Percentiles rank a stretch among this genome's conserved stretches.
These are phyloP conservation scores for Epichloe sibirici DNA, from an alignment of 2,329 filamentous ascomycete species.

Conservation along the genomic window DNA sequence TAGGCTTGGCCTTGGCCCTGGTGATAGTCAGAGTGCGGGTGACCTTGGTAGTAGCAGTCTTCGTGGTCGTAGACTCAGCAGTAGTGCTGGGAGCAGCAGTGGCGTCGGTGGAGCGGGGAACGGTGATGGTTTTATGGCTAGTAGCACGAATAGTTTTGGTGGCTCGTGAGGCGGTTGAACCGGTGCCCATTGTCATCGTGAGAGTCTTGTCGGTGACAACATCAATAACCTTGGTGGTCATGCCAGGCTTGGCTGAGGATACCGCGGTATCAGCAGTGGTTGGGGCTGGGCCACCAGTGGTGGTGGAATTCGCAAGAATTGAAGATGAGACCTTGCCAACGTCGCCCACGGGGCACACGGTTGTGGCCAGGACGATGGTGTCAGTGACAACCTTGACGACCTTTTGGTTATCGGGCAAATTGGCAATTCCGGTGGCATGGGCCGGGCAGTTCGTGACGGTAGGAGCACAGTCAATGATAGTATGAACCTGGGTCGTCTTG, in stretches of 20 bases:
- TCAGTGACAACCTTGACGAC: constrained; percentile 24
- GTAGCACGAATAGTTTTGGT: constrained; percentile 32
- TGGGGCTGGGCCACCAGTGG: constrained; percentile 6
- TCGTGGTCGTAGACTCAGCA: constrained; percentile 24
- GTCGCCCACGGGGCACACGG: constrained; percentile 33
- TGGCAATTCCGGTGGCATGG: constrained; percentile 19
- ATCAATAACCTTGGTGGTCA: constrained; percentile 16
- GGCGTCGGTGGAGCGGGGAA: constrained; percentile 13
- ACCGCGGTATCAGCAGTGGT: constrained; percentile 12
- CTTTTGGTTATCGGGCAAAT: constrained; percentile 24
- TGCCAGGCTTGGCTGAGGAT: constrained; percentile 8
- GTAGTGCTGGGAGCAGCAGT: constrained; percentile 7
- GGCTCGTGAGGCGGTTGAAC: constrained; percentile 21
- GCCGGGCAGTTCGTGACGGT: constrained; percentile 44
- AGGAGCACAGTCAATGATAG: constrained; percentile 45
- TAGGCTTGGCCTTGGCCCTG: constrained; percentile 10
- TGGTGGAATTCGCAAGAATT: constrained; percentile 22
- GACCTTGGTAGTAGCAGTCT: constrained; percentile 23
- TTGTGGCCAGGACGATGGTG: constrained; percentile 27
- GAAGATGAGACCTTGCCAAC: constrained; percentile 28
- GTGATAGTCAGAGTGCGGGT: constrained; percentile 23
- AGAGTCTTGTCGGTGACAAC: constrained; percentile 21
- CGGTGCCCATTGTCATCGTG: constrained; percentile 23
- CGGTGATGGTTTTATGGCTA: constrained; percentile 25
- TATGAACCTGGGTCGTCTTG: constrained; percentile 41